Conservation (phyloP, 495 filamentous ascomycete species). For the Friedmanniomyces endolithicus region DNA sequence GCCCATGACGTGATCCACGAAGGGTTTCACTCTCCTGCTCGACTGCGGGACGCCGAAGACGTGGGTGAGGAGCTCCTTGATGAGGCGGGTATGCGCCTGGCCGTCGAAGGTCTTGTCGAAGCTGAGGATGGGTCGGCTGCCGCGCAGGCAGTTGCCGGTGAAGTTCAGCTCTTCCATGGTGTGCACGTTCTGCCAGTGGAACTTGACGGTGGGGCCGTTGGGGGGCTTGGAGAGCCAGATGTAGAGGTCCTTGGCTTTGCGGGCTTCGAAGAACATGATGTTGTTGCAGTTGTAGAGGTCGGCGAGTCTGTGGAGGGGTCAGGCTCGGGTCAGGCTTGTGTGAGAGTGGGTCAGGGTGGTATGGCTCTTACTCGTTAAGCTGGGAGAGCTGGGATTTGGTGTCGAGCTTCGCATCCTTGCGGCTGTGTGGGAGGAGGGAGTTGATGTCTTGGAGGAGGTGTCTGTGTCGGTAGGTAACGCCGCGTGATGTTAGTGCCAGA, state of each 20-base stretch:
- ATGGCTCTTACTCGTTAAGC: conserved; percentile 54
- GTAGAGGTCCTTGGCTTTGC: conserved; percentile 89
- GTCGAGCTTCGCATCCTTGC: conserved; percentile 82
- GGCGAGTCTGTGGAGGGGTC: conserved; percentile 40
- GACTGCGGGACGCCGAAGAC: conserved; percentile 88
- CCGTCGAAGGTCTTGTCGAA: conserved; percentile 84
- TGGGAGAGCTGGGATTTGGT: conserved; percentile 89
- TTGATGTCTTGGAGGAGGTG: conserved; percentile 87
- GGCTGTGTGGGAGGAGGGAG: conserved; percentile 74
- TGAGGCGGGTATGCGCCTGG: conserved; percentile 54
- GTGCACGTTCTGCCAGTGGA: conserved; percentile 64
- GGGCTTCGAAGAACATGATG: conserved; percentile 89
- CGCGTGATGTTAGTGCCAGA: conserved; percentile 77
- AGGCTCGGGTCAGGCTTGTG: no score
- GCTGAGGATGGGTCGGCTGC: conserved; percentile 83
- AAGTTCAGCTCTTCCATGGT: conserved; percentile 96
- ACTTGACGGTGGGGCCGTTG: conserved; percentile 88
- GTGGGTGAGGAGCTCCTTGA: conserved; percentile 79
- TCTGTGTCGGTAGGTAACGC: conserved; percentile 84
- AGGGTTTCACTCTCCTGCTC: conserved; percentile 82
- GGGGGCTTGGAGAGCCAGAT: conserved; percentile 88
- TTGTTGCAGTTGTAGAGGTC: conserved; percentile 99
- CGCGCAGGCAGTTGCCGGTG: conserved; percentile 91
- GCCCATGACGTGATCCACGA: conserved; percentile 86
- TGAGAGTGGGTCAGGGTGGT: no score